Conservation (phyloP, 148 eudicot genomes). For the Fagopyrum esculentum region DNA sequence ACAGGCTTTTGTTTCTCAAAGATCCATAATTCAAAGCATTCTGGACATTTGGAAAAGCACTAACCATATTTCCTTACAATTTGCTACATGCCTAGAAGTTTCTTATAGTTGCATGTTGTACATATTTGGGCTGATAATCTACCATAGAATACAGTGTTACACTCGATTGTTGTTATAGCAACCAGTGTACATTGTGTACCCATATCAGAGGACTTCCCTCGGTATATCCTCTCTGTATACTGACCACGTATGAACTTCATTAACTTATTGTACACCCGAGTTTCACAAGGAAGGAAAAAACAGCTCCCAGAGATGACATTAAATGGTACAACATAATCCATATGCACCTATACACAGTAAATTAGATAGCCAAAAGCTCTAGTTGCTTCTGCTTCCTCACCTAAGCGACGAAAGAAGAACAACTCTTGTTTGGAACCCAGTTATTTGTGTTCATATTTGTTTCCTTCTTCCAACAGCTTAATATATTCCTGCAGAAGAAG, state of each 20-base stretch:
- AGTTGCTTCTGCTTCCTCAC: slow-evolving; percentile 24
- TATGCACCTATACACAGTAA: neutral
- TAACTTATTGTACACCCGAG: slow-evolving; percentile 85
- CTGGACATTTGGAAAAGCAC: slow-evolving; percentile 6
- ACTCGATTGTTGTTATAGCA: neutral
- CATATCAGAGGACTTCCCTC: slow-evolving; percentile 44
- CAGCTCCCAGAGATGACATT: slow-evolving; percentile 87
- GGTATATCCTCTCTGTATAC: slow-evolving; percentile 85
- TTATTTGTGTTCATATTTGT: slow-evolving; percentile 90
- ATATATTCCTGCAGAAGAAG: slow-evolving; percentile 58
- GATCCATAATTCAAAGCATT: neutral
- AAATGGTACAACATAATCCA: neutral
- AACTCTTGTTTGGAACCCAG: slow-evolving; percentile 86
- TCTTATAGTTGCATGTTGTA: slow-evolving; percentile 98
- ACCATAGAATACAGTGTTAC: slow-evolving; percentile 17
- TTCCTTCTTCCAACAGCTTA: slow-evolving; percentile 78
- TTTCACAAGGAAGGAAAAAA: slow-evolving; percentile 86
- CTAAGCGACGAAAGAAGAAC: slow-evolving; percentile 91
- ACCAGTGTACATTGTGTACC: neutral
- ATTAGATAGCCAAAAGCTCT: neutral
- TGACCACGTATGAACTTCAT: slow-evolving; percentile 67
- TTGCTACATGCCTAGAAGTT: slow-evolving; percentile 95
- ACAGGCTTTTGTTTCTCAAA: neutral
- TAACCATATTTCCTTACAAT: slow-evolving; percentile 94
- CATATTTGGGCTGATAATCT: slow-evolving; percentile 90